Base-by-base conservation (phyloP, 2,329 filamentous ascomycete species). In the Trichoderma guizhouense region DNA sequence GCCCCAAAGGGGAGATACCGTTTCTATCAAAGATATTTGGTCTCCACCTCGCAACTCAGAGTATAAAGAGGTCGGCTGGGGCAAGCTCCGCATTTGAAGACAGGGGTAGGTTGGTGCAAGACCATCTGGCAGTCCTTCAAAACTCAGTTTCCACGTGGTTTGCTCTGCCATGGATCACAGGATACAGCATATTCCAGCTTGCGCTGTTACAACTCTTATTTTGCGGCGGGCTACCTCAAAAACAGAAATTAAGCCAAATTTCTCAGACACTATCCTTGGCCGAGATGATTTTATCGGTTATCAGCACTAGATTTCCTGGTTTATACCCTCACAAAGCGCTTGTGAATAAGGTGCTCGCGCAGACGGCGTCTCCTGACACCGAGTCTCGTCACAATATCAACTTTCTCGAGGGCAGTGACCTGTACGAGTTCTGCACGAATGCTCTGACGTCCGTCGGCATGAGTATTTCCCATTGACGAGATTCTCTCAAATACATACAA, bases 171-270 rank as follows among this genome's bases (percentile, higher is more conserved):
- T 71, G 69, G 69, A 71, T 66, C 51, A 43, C 69, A 1, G 61
- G 61, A n/a, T 71, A 71, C 61, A 71, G 47, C 39, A 47, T 61
- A 55, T 71, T 71, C 26, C 69, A 71, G 53, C 28, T 64, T 14
- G 53, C 7, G 3, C 32, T 71, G 3, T 28, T 71, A n/a, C 51
- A 57, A 12, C 36, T 70, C 9, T 18, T 57, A 21, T 39, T 60
- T n/a, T 60, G 61, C 32, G 53, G 57, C 7, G 47, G 26, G 21
- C 15, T 36, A 11, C 51, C 69, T 9, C 39, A 60, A 3, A 58
- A 34, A n/a, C 24, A 28, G 53, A 67, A 32, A 39, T n/a, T 28
- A 21, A 24, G n/a, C 30, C 47, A 34, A 24, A 24, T 60, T 53
- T 47, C 47, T 26, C 69, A 66, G 21, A 66, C 62, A 3, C 9